Base-by-base conservation (phyloP, 768 basidiomycete genomes). In the Galerina marginata region DNA sequence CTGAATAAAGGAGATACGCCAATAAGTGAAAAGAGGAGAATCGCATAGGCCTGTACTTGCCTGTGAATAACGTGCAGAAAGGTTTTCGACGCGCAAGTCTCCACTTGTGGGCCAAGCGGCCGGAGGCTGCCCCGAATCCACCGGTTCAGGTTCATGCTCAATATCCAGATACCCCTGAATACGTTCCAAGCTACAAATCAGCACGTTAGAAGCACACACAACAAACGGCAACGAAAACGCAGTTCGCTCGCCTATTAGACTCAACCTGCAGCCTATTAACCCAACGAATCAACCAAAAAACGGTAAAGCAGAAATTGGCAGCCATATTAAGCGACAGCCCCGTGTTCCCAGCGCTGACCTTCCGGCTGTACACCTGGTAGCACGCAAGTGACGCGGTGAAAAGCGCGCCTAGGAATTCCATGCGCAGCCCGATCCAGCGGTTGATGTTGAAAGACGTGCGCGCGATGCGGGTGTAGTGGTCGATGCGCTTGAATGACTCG, bases 61-160 rank as follows among this genome's bases (percentile, higher is more conserved):
- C 54, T 48, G 37, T 76, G 85, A 83, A 67, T 88, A 89, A 36
- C 76, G 74, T 15, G 87, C 87, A n/a, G 79, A 82, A 2, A 89
- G 73, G 29, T 83, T 82, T 58, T 87, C 82, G 3, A 84, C 82
- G 3, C 75, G 69, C 42, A 90, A 75, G 38, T 79, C 74, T 7
- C 88, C 88, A 11, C 82, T 84, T 6, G 83, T 75, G 1, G 88
- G 88, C 88, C 89, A 90, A 59, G 86, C 81, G 0, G 87, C 87
- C 2, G 88, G 87, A 2, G 88, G 88, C 38, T 72, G 70, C n/a
- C 82, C 83, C 11, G 69, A 60, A 14, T 71, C 60, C 0, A 77
- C 77, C 1, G 78, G 59, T 56, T 72, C 70, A 5, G 79, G 77
- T 68, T 90, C 87, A 54, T 86, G 83, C 43, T 88, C 86, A 59